Conservation (phyloP, 164 flowering plant species). For the Nelumbo lutea region DNA sequence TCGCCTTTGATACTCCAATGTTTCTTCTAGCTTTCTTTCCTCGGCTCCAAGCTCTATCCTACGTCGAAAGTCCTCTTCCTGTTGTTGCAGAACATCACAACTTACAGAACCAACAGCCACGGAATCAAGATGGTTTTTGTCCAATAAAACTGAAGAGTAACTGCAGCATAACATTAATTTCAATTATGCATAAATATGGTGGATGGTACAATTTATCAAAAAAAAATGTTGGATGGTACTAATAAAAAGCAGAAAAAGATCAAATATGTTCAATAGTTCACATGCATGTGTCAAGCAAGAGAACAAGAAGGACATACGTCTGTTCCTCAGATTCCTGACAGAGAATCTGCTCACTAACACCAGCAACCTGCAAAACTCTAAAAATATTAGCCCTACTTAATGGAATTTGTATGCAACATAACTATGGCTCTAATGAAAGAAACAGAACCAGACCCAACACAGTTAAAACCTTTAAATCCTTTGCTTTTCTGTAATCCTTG, state of each 20-base stretch:
- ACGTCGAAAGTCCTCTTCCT: slow-evolving; percentile 65
- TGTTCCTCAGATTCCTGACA: slow-evolving; percentile 35
- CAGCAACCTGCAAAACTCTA: slow-evolving; percentile 40
- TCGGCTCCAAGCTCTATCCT: slow-evolving; percentile 88
- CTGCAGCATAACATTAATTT: slow-evolving; percentile 34
- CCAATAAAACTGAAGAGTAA: slow-evolving; percentile 33
- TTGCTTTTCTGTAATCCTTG: slow-evolving; percentile 60
- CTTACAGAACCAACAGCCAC: slow-evolving; percentile 25
- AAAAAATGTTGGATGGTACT: neutral
- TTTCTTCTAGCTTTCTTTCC: slow-evolving; percentile 91
- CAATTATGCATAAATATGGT: neutral
- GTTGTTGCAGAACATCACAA: slow-evolving; percentile 36
- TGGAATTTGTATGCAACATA: slow-evolving; percentile 3
- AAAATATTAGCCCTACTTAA: slow-evolving; percentile 16
- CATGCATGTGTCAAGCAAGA: neutral
- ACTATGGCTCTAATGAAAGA: neutral
- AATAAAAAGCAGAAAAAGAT: too few relatives aligned
- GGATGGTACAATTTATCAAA: neutral
- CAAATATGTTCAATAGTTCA: too few relatives aligned
- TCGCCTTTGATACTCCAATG: slow-evolving; percentile 85
- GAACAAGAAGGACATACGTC: slow-evolving; percentile 30
- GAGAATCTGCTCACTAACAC: slow-evolving; percentile 34
- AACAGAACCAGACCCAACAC: slow-evolving; percentile 12
- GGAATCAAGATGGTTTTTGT: slow-evolving; percentile 38
- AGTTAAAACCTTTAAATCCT: slow-evolving; percentile 67